These are phyloP conservation scores for Chaetomium sp. DNA, from an alignment of 2,329 filamentous ascomycete genomes.

Conservation along the genomic window DNA sequence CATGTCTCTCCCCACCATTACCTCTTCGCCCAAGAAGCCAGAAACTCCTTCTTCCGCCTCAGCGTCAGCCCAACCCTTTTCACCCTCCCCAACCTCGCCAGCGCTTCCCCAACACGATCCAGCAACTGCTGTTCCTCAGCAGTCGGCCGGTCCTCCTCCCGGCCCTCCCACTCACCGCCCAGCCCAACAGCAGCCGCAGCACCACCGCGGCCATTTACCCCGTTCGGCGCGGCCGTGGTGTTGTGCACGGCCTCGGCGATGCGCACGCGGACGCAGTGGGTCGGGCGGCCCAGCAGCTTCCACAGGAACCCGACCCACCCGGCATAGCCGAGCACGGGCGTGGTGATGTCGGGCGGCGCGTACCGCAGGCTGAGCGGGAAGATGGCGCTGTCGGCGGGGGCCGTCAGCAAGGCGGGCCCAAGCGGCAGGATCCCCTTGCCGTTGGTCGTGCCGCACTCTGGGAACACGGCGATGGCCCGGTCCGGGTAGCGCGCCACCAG, in stretches of 20 bases:
- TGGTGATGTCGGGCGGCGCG: slow-evolving; percentile 85
- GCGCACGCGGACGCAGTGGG: slow-evolving; percentile 86
- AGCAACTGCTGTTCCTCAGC: slow-evolving; percentile 69
- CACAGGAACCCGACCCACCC: slow-evolving; percentile 76
- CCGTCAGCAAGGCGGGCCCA: slow-evolving; percentile 72
- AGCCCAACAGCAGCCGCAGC: slow-evolving; percentile 32
- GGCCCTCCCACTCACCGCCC: slow-evolving; percentile 36
- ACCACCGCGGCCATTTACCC: slow-evolving; percentile 10
- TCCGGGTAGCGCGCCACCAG: slow-evolving; percentile 70
- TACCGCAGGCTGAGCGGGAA: slow-evolving; percentile 92
- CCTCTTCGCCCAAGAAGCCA: slow-evolving; percentile 63
- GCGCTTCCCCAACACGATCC: slow-evolving; percentile 78
- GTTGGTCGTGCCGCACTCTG: slow-evolving; percentile 93
- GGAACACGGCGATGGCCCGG: slow-evolving; percentile 82
- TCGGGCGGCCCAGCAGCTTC: slow-evolving; percentile 80
- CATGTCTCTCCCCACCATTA: background rate
- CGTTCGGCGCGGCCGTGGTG: slow-evolving; percentile 42
- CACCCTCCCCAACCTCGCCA: slow-evolving; percentile 84
- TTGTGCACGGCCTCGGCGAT: slow-evolving; percentile 76
- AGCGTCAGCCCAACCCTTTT: slow-evolving; percentile 86
- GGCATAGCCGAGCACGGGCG: slow-evolving; percentile 75
- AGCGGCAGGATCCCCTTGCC: slow-evolving; percentile 86
- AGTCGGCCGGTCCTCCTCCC: slow-evolving; percentile 43
- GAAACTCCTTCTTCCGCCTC: slow-evolving; percentile 79
- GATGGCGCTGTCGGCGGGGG: slow-evolving; percentile 69